phyloP scores from a whole-genome alignment of 1,284 basidiomycete genomes.

The Cryptococcus sp. region DNA sequence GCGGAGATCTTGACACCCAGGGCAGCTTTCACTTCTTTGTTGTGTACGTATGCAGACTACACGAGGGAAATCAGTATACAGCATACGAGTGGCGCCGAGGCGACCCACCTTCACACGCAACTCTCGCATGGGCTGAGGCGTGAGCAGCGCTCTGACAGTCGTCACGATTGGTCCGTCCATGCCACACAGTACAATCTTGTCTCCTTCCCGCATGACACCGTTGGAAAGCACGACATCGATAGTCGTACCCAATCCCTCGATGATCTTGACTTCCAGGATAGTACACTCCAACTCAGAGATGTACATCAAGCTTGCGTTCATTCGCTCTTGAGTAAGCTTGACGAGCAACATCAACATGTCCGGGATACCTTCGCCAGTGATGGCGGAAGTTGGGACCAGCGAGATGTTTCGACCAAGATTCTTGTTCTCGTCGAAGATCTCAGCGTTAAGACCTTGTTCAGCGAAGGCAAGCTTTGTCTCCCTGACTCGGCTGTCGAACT shows the following conservation, averaged over 20 bases:
- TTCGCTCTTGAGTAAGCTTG: constrained; percentile 95
- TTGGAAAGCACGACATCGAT: constrained; percentile 98
- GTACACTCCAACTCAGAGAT: constrained; percentile 97
- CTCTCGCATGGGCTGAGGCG: constrained; percentile 95
- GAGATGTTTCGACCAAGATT: constrained; percentile 93
- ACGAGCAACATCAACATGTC: constrained; percentile 99
- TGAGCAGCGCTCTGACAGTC: constrained; percentile 89
- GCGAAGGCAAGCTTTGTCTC: constrained; percentile 91
- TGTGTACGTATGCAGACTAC: constrained; percentile 93
- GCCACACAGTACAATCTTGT: constrained; percentile 95
- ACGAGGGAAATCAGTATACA: constrained; percentile 4
- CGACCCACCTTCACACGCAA: constrained; percentile 82
- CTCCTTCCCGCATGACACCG: constrained; percentile 88
- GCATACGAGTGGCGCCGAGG: neutral
- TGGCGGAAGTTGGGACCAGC: constrained; percentile 94
- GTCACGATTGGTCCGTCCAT: constrained; percentile 98
- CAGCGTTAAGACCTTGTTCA: constrained; percentile 95
- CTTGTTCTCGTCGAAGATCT: constrained; percentile 97
- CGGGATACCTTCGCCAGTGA: constrained; percentile 98
- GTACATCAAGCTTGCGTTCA: constrained; percentile 98
- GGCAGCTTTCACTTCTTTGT: constrained; percentile 97
- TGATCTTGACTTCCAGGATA: constrained; percentile 98
- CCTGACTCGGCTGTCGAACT: constrained; percentile 87
- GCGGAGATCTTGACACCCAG: constrained; percentile 96
- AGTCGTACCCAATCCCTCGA: constrained; percentile 97